Conservation (phyloP, 2,329 filamentous ascomycete genomes). For the Eurotiales sp. region DNA sequence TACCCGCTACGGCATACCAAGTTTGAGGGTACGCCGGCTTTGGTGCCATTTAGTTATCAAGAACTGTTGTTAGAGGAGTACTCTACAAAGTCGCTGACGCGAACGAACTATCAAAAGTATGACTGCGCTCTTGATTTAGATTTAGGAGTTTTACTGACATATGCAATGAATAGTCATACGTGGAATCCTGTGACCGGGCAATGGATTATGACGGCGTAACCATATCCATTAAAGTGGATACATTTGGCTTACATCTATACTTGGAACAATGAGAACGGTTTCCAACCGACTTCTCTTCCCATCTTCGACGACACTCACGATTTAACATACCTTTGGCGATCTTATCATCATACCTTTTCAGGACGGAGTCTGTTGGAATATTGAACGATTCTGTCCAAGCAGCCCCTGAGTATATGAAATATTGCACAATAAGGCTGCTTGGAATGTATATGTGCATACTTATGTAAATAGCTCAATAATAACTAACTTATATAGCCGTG, state of each 20-base stretch:
- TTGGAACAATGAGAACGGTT: no score
- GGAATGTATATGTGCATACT: no score
- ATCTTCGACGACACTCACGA: no score
- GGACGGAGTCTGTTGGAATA: no score
- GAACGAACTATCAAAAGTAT: slow-evolving; percentile 35
- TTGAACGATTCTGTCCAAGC: no score
- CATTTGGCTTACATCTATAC: neutral
- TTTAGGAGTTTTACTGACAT: slow-evolving; percentile 14
- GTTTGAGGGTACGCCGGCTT: slow-evolving; percentile 70
- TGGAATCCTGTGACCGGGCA: slow-evolving; percentile 27
- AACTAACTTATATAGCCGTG: no score
- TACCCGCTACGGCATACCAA: slow-evolving; percentile 70
- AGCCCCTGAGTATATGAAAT: no score
- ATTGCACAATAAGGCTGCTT: no score
- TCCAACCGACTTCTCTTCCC: no score
- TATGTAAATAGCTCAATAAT: no score
- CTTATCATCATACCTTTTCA: no score
- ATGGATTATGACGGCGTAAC: slow-evolving; percentile 8
- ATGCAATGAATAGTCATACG: slow-evolving; percentile 31
- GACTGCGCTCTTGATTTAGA: slow-evolving; percentile 4
- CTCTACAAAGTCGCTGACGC: slow-evolving; percentile 30
- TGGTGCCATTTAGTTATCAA: slow-evolving; percentile 55
- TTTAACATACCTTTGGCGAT: no score
- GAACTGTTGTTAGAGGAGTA: slow-evolving; percentile 40
- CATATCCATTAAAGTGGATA: neutral